Evolutionary conservation across 768 basidiomycete genomes (phyloP).

Genomic region (Boletus vermiculosoides): DNA sequence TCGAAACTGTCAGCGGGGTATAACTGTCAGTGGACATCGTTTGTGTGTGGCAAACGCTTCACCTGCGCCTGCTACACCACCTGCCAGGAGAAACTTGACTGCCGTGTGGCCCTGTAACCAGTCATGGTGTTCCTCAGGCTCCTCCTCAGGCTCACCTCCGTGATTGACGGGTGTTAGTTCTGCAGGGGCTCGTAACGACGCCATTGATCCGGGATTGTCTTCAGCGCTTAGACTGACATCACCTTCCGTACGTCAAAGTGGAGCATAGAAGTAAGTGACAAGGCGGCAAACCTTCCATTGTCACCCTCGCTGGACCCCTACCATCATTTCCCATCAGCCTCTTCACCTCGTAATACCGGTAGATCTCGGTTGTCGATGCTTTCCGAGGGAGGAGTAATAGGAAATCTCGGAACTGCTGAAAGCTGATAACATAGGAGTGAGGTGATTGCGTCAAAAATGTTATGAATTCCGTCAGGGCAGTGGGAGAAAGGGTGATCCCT

Average conservation of each 20-base stretch:
- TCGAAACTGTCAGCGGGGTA: conserved; percentile 63
- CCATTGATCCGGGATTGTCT: conserved; percentile 52
- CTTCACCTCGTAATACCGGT: conserved; percentile 72
- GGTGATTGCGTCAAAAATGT: conserved; percentile 70
- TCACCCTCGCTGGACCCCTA: conserved; percentile 74
- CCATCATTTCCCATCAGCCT: conserved; percentile 73
- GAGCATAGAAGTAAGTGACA: conserved; percentile 15
- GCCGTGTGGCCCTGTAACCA: conserved; percentile 71
- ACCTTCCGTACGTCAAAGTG: conserved; percentile 46
- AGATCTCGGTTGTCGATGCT: conserved; percentile 82
- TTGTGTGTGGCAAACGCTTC: conserved; percentile 26
- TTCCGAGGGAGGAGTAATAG: conserved; percentile 82
- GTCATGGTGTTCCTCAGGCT: conserved; percentile 58
- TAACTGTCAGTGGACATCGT: conserved; percentile 4
- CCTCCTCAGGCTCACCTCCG: conserved; percentile 48
- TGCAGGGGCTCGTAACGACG: conserved; percentile 13
- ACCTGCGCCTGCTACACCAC: conserved; percentile 94
- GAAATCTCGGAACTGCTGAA: conserved; percentile 87
- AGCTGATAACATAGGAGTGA: conserved; percentile 68
- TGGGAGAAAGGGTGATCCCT: conserved; percentile 72
- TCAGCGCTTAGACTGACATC: conserved; percentile 79
- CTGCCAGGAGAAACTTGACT: conserved; percentile 87
- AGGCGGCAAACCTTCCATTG: conserved; percentile 74
- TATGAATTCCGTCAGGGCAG: conserved; percentile 81
- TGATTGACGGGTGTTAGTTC: conserved; percentile 26